A percentile compares a stretch with the other conserved stretches of the same genome.
Conservation (phyloP, 2,329 filamentous ascomycete species). For the Eutypella sp. region DNA sequence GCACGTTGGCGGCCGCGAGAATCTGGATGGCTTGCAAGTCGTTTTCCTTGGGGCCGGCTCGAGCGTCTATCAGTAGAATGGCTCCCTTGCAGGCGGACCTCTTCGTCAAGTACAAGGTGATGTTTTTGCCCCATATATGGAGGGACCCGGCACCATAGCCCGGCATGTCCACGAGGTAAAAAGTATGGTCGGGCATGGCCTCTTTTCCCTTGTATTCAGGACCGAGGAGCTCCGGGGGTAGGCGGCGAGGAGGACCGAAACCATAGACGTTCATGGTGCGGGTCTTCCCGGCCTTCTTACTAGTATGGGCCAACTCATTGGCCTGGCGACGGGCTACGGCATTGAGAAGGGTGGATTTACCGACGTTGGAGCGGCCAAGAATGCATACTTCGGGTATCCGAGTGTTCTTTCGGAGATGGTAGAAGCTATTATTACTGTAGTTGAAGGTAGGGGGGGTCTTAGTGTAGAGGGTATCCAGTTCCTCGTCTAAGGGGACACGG, state of each 20-base stretch:
- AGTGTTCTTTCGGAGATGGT: conserved; percentile 46
- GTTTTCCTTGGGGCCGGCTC: conserved; percentile 44
- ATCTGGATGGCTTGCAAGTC: conserved; percentile 44
- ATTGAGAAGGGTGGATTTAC: conserved; percentile 86
- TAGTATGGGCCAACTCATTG: conserved; percentile 41
- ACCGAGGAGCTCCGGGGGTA: conserved; percentile 18
- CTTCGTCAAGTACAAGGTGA: conserved; percentile 44
- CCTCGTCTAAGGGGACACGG: conserved; percentile 19
- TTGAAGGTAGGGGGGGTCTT: conserved; percentile 20
- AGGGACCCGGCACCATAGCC: conserved; percentile 45
- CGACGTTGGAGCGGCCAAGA: conserved; percentile 82
- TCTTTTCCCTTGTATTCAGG: conserved; percentile 25
- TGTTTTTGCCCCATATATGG: conserved; percentile 47
- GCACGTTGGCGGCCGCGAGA: conserved; percentile 39
- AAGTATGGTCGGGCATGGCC: conserved; percentile 38
- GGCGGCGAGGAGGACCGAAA: conserved; percentile 36
- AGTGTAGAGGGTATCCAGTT: conserved; percentile 20
- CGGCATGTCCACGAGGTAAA: conserved; percentile 48
- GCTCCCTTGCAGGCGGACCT: conserved; percentile 45
- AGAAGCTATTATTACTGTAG: conserved; percentile 30
- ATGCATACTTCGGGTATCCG: conserved; percentile 63
- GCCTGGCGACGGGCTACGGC: conserved; percentile 62
- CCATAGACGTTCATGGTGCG: conserved; percentile 52
- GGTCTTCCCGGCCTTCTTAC: conserved; percentile 47
- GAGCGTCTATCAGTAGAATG: conserved; percentile 48